These are phyloP conservation scores for Dictyostelium discoideum DNA, from an alignment of 78 protist species.

Conservation along the genomic window DNA sequence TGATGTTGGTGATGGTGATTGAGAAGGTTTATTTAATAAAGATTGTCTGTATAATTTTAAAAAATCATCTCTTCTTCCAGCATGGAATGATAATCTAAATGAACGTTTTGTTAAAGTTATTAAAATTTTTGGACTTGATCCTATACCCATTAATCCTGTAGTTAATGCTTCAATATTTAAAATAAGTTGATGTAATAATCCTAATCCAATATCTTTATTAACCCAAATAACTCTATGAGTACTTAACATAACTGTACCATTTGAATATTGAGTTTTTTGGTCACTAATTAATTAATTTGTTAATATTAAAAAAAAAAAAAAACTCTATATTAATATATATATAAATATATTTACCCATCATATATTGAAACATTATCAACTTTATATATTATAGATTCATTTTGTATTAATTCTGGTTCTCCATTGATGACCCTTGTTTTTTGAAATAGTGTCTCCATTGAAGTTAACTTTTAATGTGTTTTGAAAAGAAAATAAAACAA, in stretches of 20 bases:
- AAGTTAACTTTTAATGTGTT: background rate
- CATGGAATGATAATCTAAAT: conserved; percentile 61
- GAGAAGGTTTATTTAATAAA: background rate
- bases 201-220: background rate
- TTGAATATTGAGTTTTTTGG: background rate
- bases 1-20: background rate
- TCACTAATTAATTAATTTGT: background rate
- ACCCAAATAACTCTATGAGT: conserved; percentile 55
- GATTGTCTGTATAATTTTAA: background rate
- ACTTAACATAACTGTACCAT: conserved; percentile 12
- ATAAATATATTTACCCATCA: background rate
- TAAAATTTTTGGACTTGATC: conserved; percentile 55
- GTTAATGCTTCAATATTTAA: background rate
- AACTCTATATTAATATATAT: background rate
- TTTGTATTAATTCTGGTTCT: background rate
- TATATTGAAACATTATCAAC: conserved; percentile 23
- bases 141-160: conserved; percentile 22
- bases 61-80: conserved; percentile 51
- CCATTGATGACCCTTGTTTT: background rate
- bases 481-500: background rate
- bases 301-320: background rate
- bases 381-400: background rate
- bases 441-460: background rate
- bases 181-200: background rate
- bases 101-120: background rate